Conservation (phyloP, 2,329 filamentous ascomycete genomes). For the Zymoseptoria crescenta region DNA sequence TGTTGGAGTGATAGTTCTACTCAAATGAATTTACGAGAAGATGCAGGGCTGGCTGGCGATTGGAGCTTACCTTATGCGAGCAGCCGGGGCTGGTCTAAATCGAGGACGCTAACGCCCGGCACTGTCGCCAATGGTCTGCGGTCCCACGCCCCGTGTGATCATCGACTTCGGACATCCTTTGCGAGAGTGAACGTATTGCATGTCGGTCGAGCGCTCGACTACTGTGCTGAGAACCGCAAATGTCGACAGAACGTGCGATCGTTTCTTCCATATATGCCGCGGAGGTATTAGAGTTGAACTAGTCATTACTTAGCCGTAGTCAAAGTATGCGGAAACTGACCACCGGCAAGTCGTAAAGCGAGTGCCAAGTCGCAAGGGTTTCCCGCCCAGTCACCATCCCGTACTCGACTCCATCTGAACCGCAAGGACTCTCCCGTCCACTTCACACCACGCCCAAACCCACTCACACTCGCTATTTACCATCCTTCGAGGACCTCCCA, state of each 20-base stretch:
- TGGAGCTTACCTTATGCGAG: not conserved
- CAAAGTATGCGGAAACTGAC: too few species aligned
- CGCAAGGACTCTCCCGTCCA: not conserved
- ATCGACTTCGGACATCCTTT: not conserved
- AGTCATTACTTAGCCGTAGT: too few species aligned
- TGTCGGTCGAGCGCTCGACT: not conserved
- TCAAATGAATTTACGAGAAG: too few species aligned
- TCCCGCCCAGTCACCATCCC: not conserved
- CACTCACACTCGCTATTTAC: constrained; percentile 4
- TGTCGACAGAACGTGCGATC: not conserved
- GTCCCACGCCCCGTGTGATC: not conserved
- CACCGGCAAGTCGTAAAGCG: not conserved
- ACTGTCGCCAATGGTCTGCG: not conserved
- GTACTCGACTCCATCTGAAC: not conserved
- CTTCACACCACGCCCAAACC: not conserved
- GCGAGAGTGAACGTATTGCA: not conserved
- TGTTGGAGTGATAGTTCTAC: too few species aligned
- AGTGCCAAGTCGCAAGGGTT: not conserved
- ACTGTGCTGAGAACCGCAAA: not conserved
- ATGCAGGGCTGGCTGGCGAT: not conserved
- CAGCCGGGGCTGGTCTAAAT: not conserved
- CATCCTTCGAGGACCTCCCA: not conserved
- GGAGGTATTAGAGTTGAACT: too few species aligned
- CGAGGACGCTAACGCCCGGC: not conserved
- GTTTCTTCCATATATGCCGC: not conserved